Evolutionary conservation across 345 rosid species (phyloP).

Genomic region (Hevea brasiliensis): DNA sequence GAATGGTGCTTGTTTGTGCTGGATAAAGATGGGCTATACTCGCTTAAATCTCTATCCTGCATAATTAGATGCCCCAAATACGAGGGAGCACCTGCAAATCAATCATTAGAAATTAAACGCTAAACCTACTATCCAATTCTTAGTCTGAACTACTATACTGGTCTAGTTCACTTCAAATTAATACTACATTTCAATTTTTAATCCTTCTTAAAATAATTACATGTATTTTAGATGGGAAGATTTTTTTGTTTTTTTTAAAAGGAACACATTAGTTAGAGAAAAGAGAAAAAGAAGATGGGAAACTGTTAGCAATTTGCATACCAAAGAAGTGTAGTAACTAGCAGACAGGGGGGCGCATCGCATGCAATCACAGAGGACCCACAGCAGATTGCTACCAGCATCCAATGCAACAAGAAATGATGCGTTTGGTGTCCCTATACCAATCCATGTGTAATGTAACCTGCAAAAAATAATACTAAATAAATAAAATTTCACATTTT

Average conservation of each 20-base stretch:
- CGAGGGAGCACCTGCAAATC: slow-evolving; percentile 29
- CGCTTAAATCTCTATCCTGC: slow-evolving; percentile 36
- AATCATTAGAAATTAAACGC: slow-evolving; percentile 21
- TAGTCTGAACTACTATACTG: background rate
- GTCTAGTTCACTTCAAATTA: background rate
- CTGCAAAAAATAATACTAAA: slow-evolving; percentile 26
- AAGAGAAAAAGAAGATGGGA: slow-evolving; percentile 4
- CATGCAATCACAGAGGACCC: slow-evolving; percentile 83
- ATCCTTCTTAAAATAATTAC: background rate
- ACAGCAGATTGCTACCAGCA: slow-evolving; percentile 71
- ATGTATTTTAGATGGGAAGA: background rate
- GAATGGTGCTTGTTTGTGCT: slow-evolving; percentile 25
- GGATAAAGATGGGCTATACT: slow-evolving; percentile 27
- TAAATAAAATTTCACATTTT: background rate
- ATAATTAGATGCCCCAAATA: slow-evolving; percentile 33
- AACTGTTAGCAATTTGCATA: slow-evolving; percentile 31
- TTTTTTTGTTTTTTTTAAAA: background rate
- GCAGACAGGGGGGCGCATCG: slow-evolving; percentile 72
- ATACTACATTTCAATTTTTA: background rate
- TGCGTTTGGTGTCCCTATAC: slow-evolving; percentile 68
- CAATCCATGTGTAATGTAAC: slow-evolving; percentile 81
- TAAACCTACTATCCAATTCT: slow-evolving; percentile 10
- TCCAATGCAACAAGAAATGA: slow-evolving; percentile 85
- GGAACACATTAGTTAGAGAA: background rate
- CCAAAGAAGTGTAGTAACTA: slow-evolving; percentile 56